Conservation (phyloP, 768 basidiomycete genomes). For the Inosperma sp. region DNA sequence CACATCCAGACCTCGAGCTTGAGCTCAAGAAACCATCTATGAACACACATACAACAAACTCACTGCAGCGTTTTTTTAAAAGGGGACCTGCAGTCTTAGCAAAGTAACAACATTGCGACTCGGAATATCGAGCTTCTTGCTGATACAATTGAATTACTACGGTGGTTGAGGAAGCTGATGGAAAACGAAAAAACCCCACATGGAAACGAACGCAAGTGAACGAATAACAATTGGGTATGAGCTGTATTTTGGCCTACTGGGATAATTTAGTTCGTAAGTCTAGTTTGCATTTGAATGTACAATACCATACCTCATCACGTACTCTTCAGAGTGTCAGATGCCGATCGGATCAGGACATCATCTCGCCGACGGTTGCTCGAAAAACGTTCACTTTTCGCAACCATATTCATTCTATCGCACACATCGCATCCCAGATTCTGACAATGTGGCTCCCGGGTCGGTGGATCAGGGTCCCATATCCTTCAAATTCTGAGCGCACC, state of each 20-base stretch:
- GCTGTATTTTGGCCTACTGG: slow-evolving; percentile 7
- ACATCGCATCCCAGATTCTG: no score
- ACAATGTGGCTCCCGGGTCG: no score
- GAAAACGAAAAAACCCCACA: no score
- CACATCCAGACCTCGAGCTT: neutral
- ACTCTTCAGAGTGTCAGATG: neutral
- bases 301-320: slow-evolving; percentile 4
- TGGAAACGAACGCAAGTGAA: neutral
- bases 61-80: slow-evolving; percentile 4
- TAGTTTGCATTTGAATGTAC: slow-evolving; percentile 3
- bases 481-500: no score
- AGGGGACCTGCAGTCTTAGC: slow-evolving; percentile 5
- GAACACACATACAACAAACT: slow-evolving; percentile 10
- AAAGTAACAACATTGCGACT: neutral
- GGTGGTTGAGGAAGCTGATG: neutral
- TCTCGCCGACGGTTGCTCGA: neutral
- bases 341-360: neutral
- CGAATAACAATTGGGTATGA: neutral
- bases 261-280: slow-evolving; percentile 9
- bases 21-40: slow-evolving; percentile 7
- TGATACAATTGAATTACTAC: no score
- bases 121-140: no score
- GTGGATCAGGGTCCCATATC: no score
- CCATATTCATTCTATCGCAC: no score
- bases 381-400: no score